phyloP scores from a whole-genome alignment of 352 stramenopile genomes.

The Pythium periplocum region DNA sequence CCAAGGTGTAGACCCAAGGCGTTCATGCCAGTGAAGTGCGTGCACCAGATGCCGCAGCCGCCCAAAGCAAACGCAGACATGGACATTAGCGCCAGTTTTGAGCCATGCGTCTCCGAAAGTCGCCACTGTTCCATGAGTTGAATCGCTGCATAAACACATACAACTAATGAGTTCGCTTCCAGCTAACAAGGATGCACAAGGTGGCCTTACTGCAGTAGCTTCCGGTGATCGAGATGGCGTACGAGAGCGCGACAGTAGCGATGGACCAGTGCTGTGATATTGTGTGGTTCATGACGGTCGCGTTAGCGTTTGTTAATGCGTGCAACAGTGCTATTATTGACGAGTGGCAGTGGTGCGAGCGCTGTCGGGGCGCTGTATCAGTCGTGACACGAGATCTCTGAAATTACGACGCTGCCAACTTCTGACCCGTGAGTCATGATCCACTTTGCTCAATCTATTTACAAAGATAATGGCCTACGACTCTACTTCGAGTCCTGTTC shows the following conservation, averaged over 20 bases:
- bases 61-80: constrained; percentile 35
- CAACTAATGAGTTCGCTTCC: background rate
- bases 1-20: constrained; percentile 32
- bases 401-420: too few species aligned
- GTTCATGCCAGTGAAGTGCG: constrained; percentile 67
- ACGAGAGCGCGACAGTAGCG: constrained; percentile 35
- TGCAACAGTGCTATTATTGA: too few species aligned
- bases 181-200: background rate
- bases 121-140: constrained; percentile 24
- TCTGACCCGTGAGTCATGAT: too few species aligned
- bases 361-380: too few species aligned
- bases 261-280: constrained; percentile 25
- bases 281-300: constrained; percentile 7
- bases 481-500: too few species aligned
- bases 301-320: background rate
- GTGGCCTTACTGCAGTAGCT: constrained; percentile 48
- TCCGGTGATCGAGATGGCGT: constrained; percentile 50
- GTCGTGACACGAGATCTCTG: too few species aligned
- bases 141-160: constrained; percentile 7
- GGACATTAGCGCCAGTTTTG: constrained; percentile 31
- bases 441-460: too few species aligned
- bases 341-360: too few species aligned
- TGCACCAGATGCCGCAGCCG: constrained; percentile 61
- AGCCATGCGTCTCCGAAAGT: constrained; percentile 1
- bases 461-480: too few species aligned